phyloP scores from a whole-genome alignment of 495 filamentous ascomycete genomes.

The Beverwykella pulmonaria region DNA sequence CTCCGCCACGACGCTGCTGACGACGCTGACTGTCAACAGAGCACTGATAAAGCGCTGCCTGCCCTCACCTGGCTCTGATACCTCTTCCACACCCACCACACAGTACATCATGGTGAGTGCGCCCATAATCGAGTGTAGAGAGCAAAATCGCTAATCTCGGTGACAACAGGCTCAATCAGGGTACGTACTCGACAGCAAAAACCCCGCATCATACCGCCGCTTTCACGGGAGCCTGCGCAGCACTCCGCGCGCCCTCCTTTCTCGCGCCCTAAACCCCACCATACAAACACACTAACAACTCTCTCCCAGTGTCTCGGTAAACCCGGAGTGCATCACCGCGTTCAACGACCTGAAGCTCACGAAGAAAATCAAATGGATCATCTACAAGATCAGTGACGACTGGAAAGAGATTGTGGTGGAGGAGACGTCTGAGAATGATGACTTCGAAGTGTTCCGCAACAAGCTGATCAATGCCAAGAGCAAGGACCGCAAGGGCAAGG shows the following conservation, averaged over 20 bases:
- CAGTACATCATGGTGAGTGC: conserved; percentile 34
- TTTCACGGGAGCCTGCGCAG: not conserved
- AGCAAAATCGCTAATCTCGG: not conserved
- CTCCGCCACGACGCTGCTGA: conserved; percentile 28
- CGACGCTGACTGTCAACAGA: conserved; percentile 34
- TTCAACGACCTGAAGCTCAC: conserved; percentile 92
- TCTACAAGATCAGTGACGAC: conserved; percentile 96
- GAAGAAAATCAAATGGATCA: conserved; percentile 89
- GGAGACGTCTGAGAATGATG: conserved; percentile 58
- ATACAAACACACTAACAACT: not conserved
- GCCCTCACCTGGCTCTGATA: not conserved
- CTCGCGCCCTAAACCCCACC: no score
- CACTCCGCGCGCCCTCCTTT: no score
- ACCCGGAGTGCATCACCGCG: conserved; percentile 73
- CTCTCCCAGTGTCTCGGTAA: conserved; percentile 68
- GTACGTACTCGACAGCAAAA: conserved; percentile 51
- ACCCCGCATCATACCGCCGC: not conserved
- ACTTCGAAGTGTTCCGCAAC: conserved; percentile 65
- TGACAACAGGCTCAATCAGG: conserved; percentile 65
- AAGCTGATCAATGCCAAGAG: conserved; percentile 70
- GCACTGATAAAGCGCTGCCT: conserved; percentile 37
- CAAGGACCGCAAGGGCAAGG: conserved; percentile 64
- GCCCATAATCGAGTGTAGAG: not conserved
- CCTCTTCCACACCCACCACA: conserved; percentile 13
- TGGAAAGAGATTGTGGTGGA: conserved; percentile 85